phyloP scores from a whole-genome alignment of 2,329 filamentous ascomycete genomes.

The Aspergillus brunneoviolaceus region DNA sequence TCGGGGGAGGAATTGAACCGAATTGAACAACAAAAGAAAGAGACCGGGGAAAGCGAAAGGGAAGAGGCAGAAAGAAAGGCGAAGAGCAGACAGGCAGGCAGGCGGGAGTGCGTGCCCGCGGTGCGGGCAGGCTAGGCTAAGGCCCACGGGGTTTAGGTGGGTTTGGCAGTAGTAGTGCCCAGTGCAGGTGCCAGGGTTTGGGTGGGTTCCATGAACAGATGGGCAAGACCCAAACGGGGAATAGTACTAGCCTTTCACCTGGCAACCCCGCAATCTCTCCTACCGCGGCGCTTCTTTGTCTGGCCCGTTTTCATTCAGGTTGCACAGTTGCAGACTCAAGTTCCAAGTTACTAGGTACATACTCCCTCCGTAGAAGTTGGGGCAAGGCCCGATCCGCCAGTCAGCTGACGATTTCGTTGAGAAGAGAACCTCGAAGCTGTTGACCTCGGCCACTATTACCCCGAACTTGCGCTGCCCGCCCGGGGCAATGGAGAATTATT shows the following conservation, averaged over 20 bases:
- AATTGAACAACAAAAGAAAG: not conserved
- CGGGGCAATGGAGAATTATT: slow-evolving; percentile 8
- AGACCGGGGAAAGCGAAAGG: not conserved
- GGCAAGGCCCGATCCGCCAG: not conserved
- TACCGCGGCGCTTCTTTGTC: too few relatives aligned
- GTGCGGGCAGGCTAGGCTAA: too few relatives aligned
- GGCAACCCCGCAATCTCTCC: not conserved
- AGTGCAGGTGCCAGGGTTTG: too few relatives aligned
- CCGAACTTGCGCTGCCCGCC: slow-evolving; percentile 23
- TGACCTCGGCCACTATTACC: slow-evolving; percentile 26
- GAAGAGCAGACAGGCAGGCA: not conserved
- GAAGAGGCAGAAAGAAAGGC: not conserved
- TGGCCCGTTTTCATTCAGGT: too few relatives aligned
- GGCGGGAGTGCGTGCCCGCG: too few relatives aligned
- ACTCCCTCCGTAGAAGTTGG: not conserved
- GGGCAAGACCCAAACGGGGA: not conserved
- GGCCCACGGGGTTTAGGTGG: too few relatives aligned
- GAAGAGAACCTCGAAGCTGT: not conserved
- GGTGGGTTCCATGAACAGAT: too few relatives aligned
- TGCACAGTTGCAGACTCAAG: too few relatives aligned
- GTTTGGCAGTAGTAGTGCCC: too few relatives aligned
- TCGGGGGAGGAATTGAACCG: slow-evolving; percentile 4
- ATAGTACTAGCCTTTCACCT: not conserved
- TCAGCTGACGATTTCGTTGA: not conserved
- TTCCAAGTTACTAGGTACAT: too few relatives aligned